These are phyloP conservation scores for Adansonia madagascariensis DNA, from an alignment of 441 rosid species.

Conservation along the genomic window DNA sequence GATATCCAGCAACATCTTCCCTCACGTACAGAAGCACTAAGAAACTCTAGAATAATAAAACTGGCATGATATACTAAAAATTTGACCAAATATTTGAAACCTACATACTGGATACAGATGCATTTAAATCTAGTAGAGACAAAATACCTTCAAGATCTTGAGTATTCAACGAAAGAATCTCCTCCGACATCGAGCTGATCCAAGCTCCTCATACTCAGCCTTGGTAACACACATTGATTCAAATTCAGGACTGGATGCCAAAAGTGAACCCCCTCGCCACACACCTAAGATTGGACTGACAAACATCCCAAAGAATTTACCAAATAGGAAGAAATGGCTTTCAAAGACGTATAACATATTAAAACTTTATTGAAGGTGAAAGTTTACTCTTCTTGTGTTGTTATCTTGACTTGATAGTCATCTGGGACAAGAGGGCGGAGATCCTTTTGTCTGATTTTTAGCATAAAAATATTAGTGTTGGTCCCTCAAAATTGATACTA, in stretches of 20 bases:
- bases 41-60: not conserved
- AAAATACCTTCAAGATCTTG: constrained; percentile 32
- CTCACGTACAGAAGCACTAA: not conserved
- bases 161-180: constrained; percentile 71
- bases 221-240: constrained; percentile 89
- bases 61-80: not conserved
- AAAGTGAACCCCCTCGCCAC: constrained; percentile 96
- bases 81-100: not conserved
- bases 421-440: constrained; percentile 95
- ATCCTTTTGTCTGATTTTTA: constrained; percentile 69
- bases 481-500: not conserved
- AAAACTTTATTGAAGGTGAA: constrained; percentile 28
- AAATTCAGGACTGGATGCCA: constrained; percentile 93
- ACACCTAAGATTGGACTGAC: constrained; percentile 86
- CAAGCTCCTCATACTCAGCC: constrained; percentile 91
- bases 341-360: constrained; percentile 18
- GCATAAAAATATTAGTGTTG: constrained; percentile 9
- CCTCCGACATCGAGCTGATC: constrained; percentile 82
- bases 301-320: constrained; percentile 27
- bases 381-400: constrained; percentile 80
- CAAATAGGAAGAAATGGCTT: constrained; percentile 22
- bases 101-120: not conserved
- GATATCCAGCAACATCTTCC: not conserved
- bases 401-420: constrained; percentile 72
- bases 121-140: constrained; percentile 13